Evolutionary conservation across 371 early-diverging fungal species (phyloP).

Genomic region (Mortierella sp.): DNA sequence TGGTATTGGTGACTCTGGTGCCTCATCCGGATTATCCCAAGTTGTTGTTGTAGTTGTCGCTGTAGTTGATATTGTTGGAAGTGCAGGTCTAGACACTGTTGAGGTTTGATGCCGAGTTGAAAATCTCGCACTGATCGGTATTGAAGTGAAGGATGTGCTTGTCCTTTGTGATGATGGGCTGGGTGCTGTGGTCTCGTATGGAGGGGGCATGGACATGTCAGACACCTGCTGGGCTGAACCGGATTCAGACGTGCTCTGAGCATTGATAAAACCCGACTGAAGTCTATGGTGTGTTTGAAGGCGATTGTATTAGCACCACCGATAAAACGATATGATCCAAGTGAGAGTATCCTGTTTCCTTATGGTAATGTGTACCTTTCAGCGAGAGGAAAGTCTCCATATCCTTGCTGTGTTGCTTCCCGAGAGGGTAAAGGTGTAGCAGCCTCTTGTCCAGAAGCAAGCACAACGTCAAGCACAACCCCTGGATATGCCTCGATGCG

Average conservation of each 20-base stretch:
- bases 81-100: not conserved
- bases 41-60: not conserved
- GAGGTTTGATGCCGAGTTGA: not conserved
- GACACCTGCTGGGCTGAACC: not conserved
- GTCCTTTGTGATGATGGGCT: not conserved
- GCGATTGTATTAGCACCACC: not conserved
- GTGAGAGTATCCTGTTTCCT: no score
- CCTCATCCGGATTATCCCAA: not conserved
- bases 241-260: not conserved
- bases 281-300: no score
- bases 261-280: not conserved
- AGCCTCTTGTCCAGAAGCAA: not conserved
- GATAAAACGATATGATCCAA: not conserved
- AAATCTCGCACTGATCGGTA: not conserved
- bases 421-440: not conserved
- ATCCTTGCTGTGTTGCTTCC: not conserved
- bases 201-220: not conserved
- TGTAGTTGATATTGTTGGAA: not conserved
- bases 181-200: not conserved
- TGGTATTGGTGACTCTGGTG: not conserved
- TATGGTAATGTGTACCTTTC: not conserved
- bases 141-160: not conserved
- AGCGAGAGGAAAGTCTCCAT: not conserved
- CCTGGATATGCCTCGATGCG: slow-evolving; percentile 13
- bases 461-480: slow-evolving; percentile 8